phyloP scores from a whole-genome alignment of 2,329 filamentous ascomycete genomes.

The Verticillium isaacii region DNA sequence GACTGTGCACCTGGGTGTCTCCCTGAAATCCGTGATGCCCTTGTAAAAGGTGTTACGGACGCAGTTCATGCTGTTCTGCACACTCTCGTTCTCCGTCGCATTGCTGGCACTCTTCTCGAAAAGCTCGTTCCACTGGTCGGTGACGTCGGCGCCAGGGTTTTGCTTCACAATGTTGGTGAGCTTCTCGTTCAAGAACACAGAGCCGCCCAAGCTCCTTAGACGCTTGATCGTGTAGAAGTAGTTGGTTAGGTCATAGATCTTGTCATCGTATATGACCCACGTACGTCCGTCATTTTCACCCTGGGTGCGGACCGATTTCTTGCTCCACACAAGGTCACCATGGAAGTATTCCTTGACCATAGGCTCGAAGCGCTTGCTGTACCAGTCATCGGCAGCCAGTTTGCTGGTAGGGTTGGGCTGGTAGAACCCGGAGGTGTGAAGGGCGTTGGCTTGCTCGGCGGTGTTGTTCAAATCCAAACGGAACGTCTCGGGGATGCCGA shows the following conservation, averaged over 20 bases:
- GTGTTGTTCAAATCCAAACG: constrained; percentile 63
- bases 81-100: constrained; percentile 40
- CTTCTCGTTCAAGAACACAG: constrained; percentile 67
- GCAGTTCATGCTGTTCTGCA: constrained; percentile 70
- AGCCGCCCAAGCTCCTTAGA: constrained; percentile 47
- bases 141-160: constrained; percentile 78
- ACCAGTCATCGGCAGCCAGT: constrained; percentile 69
- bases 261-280: constrained; percentile 75
- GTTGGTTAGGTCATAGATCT: constrained; percentile 84
- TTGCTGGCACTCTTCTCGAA: constrained; percentile 45
- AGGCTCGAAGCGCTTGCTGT: constrained; percentile 66
- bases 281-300: constrained; percentile 63
- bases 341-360: constrained; percentile 83
- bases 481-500: constrained; percentile 57
- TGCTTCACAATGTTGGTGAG: constrained; percentile 65
- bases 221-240: constrained; percentile 75
- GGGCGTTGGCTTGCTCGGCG: constrained; percentile 44
- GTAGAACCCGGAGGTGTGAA: constrained; percentile 66
- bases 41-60: constrained; percentile 79
- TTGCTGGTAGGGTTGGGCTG: constrained; percentile 51
- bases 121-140: constrained; percentile 54
- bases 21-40: constrained; percentile 80
- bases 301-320: constrained; percentile 53
- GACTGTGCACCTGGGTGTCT: constrained; percentile 69
- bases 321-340: constrained; percentile 74